Conservation (phyloP, 2,329 filamentous ascomycete species). For the Zymoseptoria crescenta region DNA sequence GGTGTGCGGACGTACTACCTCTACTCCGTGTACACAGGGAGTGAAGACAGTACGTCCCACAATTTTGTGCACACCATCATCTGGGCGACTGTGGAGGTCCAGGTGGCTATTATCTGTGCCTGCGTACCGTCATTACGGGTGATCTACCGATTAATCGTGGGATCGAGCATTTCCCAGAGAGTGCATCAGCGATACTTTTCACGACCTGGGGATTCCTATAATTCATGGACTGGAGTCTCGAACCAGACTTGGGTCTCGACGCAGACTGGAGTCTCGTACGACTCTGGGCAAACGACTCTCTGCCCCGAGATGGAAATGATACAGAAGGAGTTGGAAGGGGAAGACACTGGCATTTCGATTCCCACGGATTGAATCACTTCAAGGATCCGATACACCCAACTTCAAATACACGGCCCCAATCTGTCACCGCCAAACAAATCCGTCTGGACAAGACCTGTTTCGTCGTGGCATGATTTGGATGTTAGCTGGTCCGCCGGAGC, state of each 20-base stretch:
- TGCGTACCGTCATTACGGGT: background rate
- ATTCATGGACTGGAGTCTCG: background rate
- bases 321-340: too few relatives aligned
- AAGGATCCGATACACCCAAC: background rate
- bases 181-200: background rate
- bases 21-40: background rate
- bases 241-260: background rate
- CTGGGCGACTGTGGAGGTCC: background rate
- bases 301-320: too few relatives aligned
- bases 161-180: background rate
- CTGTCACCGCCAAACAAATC: background rate
- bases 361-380: background rate
- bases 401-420: background rate
- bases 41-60: background rate
- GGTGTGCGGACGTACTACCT: constrained; percentile 31
- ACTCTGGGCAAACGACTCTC: too few relatives aligned
- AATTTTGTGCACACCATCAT: background rate
- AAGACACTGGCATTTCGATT: too few relatives aligned
- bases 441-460: background rate
- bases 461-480: background rate
- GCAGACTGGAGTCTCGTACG: too few relatives aligned
- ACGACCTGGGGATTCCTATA: background rate
- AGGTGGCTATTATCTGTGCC: constrained; percentile 1
- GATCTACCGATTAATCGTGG: background rate
- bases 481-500: background rate